A percentile compares a stretch with the other conserved stretches of the same genome.
Conservation (phyloP, 2,329 filamentous ascomycete genomes). For the Sclerotinia subarctica region DNA sequence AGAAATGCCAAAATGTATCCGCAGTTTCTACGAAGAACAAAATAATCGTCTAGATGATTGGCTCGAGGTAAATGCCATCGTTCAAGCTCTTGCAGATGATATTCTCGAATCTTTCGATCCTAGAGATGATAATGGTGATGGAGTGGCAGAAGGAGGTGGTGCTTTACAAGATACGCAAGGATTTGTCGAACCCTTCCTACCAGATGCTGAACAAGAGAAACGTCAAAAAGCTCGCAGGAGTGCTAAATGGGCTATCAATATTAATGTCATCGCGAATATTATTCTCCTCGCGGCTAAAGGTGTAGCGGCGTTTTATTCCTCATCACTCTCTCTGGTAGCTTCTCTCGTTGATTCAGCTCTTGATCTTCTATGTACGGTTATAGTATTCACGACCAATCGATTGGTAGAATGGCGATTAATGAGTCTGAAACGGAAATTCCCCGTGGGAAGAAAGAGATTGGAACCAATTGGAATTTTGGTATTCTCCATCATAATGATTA, state of each 20-base stretch:
- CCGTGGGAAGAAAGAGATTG: slow-evolving; percentile 52
- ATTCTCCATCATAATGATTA: slow-evolving; percentile 59
- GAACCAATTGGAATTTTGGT: slow-evolving; percentile 59
- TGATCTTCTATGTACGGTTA: slow-evolving; percentile 57
- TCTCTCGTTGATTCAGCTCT: slow-evolving; percentile 57
- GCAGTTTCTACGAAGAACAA: slow-evolving; percentile 52
- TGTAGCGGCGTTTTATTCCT: slow-evolving; percentile 50
- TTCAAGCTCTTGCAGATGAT: slow-evolving; percentile 54
- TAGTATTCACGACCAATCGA: slow-evolving; percentile 56
- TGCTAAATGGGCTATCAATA: slow-evolving; percentile 56
- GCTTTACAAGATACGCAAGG: slow-evolving; percentile 48
- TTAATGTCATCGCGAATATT: slow-evolving; percentile 57
- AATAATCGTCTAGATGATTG: slow-evolving; percentile 55
- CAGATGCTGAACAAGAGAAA: slow-evolving; percentile 51
- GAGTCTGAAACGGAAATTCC: slow-evolving; percentile 50
- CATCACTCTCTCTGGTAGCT: slow-evolving; percentile 57
- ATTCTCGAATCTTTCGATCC: slow-evolving; percentile 59
- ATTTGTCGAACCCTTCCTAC: slow-evolving; percentile 53
- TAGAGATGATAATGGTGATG: slow-evolving; percentile 52
- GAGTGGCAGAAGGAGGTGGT: slow-evolving; percentile 51
- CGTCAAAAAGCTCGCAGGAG: slow-evolving; percentile 46
- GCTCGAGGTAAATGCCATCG: slow-evolving; percentile 57
- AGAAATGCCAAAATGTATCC: slow-evolving; percentile 51
- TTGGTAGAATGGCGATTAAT: slow-evolving; percentile 55
- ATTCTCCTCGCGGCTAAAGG: slow-evolving; percentile 53